Conservation (phyloP, 2,329 filamentous ascomycete species). For the Madurella fahalii region DNA sequence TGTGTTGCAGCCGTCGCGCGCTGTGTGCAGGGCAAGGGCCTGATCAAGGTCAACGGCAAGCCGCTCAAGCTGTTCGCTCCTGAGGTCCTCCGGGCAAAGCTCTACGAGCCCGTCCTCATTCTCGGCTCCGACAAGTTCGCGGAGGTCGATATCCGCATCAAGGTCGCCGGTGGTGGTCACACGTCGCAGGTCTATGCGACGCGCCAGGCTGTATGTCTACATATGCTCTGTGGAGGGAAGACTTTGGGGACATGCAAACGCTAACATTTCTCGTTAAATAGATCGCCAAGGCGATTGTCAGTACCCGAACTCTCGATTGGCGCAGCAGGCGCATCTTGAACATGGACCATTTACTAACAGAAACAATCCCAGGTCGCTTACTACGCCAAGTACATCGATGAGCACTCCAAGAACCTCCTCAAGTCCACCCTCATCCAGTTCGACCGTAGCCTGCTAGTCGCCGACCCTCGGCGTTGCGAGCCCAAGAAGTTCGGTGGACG, state of each 20-base stretch:
- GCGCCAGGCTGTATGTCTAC: conserved; percentile 66
- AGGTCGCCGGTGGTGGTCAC: conserved; percentile 95
- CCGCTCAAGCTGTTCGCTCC: conserved; percentile 92
- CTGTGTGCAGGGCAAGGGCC: conserved; percentile 50
- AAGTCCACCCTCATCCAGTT: conserved; percentile 93
- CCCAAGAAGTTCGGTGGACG: conserved; percentile 97
- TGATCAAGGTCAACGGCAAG: conserved; percentile 98
- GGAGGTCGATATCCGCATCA: conserved; percentile 92
- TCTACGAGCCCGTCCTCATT: conserved; percentile 98
- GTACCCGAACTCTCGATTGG: conserved; percentile 18
- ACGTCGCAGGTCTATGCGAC: conserved; percentile 86
- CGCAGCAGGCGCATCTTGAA: not conserved
- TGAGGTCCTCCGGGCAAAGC: conserved; percentile 97
- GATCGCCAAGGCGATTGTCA: conserved; percentile 91
- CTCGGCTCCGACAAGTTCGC: conserved; percentile 77
- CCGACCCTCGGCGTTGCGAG: conserved; percentile 98
- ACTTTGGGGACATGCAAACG: not conserved
- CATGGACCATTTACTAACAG: conserved; percentile 13
- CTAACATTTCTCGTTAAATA: conserved; percentile 17
- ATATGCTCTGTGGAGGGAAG: not conserved
- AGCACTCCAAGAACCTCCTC: conserved; percentile 99
- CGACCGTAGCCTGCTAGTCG: conserved; percentile 71
- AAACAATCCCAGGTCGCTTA: conserved; percentile 56
- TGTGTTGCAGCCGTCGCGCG: conserved; percentile 27
- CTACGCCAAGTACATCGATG: conserved; percentile 99